A percentile compares a stretch with the other conserved stretches of the same genome.
Evolutionary conservation across 306 rosid species (phyloP).

Genomic region (Acacia crassicarpa): DNA sequence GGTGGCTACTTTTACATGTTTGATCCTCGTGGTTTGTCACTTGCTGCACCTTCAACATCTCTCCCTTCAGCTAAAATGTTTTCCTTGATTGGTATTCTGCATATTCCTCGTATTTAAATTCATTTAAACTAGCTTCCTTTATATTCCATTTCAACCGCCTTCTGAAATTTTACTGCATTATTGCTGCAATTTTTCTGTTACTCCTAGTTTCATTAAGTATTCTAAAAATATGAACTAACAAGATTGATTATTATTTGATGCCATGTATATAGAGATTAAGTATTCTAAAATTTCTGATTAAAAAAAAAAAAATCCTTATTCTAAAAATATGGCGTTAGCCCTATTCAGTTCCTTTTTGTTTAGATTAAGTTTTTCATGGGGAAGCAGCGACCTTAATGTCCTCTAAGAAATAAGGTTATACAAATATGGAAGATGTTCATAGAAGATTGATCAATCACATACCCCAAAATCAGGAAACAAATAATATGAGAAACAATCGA

Average conservation of each 20-base stretch:
- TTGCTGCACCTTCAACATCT: conserved; percentile 63
- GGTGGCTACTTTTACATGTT: conserved; percentile 89
- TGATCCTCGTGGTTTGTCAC: conserved; percentile 86
- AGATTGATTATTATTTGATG: neutral
- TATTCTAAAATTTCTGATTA: neutral
- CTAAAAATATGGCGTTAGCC: neutral
- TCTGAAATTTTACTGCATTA: conserved; percentile 13
- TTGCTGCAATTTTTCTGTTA: conserved; percentile 8
- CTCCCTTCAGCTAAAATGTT: conserved; percentile 86
- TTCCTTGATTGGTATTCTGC: conserved; percentile 68
- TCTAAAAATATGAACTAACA: no score
- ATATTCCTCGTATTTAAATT: conserved; percentile 7
- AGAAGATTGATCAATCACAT: neutral
- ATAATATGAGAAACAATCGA: neutral
- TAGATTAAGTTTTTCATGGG: neutral
- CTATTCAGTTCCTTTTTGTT: neutral
- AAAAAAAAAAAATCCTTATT: no score
- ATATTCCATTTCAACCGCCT: conserved; percentile 7
- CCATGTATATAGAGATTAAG: neutral
- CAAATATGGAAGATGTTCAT: neutral
- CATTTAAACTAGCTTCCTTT: conserved; percentile 10
- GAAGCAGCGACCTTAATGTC: neutral
- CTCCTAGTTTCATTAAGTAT: neutral
- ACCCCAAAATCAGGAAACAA: neutral
- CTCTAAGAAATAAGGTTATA: neutral